These are phyloP conservation scores for Oryza coarctata DNA, from an alignment of 176 grass and related monocot genomes.

Conservation along the genomic window DNA sequence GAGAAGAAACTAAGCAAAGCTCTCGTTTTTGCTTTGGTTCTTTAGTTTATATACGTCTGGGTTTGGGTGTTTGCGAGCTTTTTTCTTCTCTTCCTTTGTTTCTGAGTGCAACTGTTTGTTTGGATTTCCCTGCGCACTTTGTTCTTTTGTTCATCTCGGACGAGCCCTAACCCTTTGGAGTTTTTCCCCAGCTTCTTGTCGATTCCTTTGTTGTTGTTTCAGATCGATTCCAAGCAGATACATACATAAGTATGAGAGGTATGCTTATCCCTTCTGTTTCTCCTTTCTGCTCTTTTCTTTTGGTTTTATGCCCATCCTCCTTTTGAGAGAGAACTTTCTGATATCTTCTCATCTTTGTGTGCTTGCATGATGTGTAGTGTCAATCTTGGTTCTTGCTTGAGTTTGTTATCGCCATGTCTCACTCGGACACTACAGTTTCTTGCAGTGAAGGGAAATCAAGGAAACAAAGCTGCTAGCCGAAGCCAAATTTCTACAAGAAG, in stretches of 20 bases:
- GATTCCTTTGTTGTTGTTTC: slow-evolving; percentile 29
- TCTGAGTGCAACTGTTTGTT: slow-evolving; percentile 68
- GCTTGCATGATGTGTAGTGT: slow-evolving; percentile 44
- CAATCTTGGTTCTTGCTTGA: slow-evolving; percentile 32
- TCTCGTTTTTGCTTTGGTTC: slow-evolving; percentile 50
- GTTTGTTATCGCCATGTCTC: slow-evolving; percentile 33
- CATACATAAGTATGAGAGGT: slow-evolving; percentile 20
- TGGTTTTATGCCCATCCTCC: slow-evolving; percentile 42
- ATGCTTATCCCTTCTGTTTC: slow-evolving; percentile 18
- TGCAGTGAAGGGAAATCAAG: slow-evolving; percentile 22
- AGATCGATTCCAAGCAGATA: slow-evolving; percentile 43
- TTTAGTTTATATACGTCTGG: slow-evolving; percentile 34
- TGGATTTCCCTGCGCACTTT: slow-evolving; percentile 74
- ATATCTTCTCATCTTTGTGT: slow-evolving; percentile 6
- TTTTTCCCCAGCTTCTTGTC: slow-evolving; percentile 50
- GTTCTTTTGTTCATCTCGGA: slow-evolving; percentile 59
- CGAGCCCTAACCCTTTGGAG: slow-evolving; percentile 47
- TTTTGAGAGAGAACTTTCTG: slow-evolving; percentile 24
- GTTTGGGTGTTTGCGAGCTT: slow-evolving; percentile 47
- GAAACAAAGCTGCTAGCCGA: slow-evolving; percentile 4
- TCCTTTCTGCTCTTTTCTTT: slow-evolving; percentile 40
- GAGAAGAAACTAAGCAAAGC: slow-evolving; percentile 44
- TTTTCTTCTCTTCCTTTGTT: slow-evolving; percentile 49
- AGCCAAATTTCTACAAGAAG: slow-evolving; percentile 6
- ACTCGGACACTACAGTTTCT: slow-evolving; percentile 27